These are phyloP conservation scores for Umbilicus rupestris DNA, from an alignment of 164 flowering plant species.

Conservation along the genomic window DNA sequence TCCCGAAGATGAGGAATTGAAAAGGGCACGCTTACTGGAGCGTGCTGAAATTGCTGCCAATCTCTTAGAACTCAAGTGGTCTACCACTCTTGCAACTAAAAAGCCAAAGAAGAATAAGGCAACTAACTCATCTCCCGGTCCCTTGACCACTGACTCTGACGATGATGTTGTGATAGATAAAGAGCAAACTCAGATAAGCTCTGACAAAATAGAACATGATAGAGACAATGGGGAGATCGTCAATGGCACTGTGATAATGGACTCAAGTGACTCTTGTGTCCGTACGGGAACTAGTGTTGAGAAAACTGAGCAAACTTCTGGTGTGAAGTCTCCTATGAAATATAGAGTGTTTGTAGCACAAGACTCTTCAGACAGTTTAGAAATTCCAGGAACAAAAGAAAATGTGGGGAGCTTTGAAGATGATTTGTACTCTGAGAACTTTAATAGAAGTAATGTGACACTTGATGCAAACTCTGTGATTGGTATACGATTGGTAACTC, in stretches of 20 bases:
- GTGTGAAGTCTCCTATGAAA: conserved; percentile 19
- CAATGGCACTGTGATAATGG: background rate
- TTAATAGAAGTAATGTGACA: conserved; percentile 1
- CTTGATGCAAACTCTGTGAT: background rate
- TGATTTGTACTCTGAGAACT: background rate
- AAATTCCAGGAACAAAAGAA: background rate
- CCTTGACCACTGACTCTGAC: background rate
- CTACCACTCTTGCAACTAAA: conserved; percentile 9
- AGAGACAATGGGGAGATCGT: background rate
- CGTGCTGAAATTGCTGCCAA: conserved; percentile 11
- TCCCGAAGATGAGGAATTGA: background rate
- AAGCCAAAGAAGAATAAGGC: background rate
- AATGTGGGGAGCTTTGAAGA: background rate
- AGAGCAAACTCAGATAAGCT: background rate
- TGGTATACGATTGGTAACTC: background rate
- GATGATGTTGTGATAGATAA: background rate
- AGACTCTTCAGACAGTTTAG: conserved; percentile 8
- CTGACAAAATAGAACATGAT: background rate
- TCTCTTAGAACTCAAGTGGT: conserved; percentile 11
- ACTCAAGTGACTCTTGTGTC: background rate
- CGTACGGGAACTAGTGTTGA: background rate
- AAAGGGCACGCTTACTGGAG: conserved; percentile 5
- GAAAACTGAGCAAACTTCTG: conserved; percentile 15
- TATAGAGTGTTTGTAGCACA: conserved; percentile 6
- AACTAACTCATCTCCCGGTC: background rate